Percentiles rank a stretch among this genome's conserved stretches.
These are phyloP conservation scores for Microglena sp. DNA, from an alignment of 139 green algal genomes.

Conservation along the genomic window DNA sequence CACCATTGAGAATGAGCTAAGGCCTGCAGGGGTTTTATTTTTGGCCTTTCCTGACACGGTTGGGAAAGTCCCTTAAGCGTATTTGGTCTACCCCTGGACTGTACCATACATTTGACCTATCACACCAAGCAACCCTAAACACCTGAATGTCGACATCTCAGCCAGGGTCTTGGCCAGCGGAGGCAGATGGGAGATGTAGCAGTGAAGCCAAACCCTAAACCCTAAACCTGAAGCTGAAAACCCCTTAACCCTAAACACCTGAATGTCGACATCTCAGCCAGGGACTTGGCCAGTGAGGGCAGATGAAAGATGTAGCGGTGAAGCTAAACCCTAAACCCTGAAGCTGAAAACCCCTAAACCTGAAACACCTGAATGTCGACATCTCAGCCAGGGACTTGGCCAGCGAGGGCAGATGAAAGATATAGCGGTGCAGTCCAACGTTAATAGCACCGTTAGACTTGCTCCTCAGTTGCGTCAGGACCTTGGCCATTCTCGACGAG, in stretches of 20 bases:
- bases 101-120: not conserved
- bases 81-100: no score
- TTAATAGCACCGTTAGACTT: constrained; percentile 1
- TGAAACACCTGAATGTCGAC: not conserved
- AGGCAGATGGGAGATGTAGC: not conserved
- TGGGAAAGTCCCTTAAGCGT: no score
- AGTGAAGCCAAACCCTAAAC: not conserved
- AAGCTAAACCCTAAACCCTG: not conserved
- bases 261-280: not conserved
- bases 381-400: not conserved
- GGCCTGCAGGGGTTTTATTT: constrained; percentile 3
- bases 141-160: not conserved
- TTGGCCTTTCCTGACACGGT: no score
- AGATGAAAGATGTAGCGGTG: not conserved
- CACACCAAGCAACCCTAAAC: not conserved
- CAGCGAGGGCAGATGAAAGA: constrained; percentile 6
- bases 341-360: not conserved
- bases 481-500: not conserved
- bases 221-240: not conserved
- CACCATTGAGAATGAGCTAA: not conserved
- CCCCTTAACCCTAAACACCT: not conserved
- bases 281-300: not conserved
- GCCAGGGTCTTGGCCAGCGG: not conserved
- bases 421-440: constrained; percentile 9
- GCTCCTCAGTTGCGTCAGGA: not conserved